Evolutionary conservation across 441 rosid genomes (phyloP), one percentile per base, ranked within the genome.

Genomic region (Adansonia gregorii): DNA sequence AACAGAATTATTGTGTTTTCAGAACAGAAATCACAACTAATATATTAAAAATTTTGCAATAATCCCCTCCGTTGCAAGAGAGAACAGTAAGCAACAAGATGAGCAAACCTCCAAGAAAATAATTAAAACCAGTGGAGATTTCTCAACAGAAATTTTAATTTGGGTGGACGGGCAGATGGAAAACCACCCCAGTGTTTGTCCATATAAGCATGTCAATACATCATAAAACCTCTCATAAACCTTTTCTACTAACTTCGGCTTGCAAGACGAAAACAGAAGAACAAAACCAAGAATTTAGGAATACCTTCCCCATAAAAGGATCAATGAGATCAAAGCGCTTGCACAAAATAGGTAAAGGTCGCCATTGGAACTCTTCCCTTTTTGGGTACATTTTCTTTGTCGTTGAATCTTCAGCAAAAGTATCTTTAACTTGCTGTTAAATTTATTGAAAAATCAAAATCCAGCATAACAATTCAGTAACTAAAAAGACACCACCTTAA

Each of bases 261-360:
- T 56, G 11, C 20, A 48, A 72, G 46, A 51, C 54, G 22, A 66
- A 54, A 76, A 66, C 17, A 41, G 56, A 11, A 52, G 58, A 71
- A 64, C 54, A 74, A 20, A 68, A 76, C 67, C 9, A 78, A 69
- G 68, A 31, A 61, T 6, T 31, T 52, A 63, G 58, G 0, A 67
- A 43, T 88, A 96, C 99, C 99, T 96, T 93, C 48, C 99, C 99
- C 91, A 93, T 87, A 82, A 69, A 92, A 59, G 99, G 98, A 85
- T 96, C 99, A 85, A 91, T 82, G 54, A 96, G 92, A 83, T 96
- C 99, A 85, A 96, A 96, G 76, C 98, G 97, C 85, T 94, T 96
- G 97, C 99, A 96, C 75, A 96, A 76, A 79, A 96, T 82, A 64
- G 93, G 82, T 27, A 91, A 83, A 85, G 99, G 99, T 76, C 92